Conservation (phyloP, 176 grass and related monocot species). For the Elaeis guineensis region DNA sequence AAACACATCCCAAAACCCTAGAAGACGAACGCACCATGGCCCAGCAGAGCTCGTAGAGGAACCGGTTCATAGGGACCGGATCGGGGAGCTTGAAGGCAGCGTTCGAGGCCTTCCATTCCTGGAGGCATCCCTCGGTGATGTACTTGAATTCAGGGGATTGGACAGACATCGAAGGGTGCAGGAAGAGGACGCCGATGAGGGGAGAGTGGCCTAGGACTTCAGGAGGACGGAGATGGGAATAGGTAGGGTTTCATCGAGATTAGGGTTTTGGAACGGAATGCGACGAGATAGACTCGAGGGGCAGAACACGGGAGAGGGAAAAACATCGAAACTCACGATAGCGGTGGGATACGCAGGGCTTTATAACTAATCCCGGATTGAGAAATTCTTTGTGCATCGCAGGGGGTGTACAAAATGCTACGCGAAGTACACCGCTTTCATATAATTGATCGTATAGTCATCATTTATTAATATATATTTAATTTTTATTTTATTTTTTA, state of each 20-base stretch:
- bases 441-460: too few species aligned
- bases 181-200: background rate
- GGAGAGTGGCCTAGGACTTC: background rate
- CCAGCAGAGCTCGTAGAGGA: constrained; percentile 99
- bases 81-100: constrained; percentile 46
- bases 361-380: too few species aligned
- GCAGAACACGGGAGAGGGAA: too few species aligned
- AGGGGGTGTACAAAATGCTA: too few species aligned
- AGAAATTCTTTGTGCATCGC: too few species aligned
- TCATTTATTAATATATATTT: too few species aligned
- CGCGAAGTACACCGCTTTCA: too few species aligned
- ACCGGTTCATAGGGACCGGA: constrained; percentile 82
- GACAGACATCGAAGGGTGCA: constrained; percentile 14
- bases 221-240: constrained; percentile 27
- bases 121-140: constrained; percentile 76
- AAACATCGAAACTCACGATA: too few species aligned
- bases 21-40: constrained; percentile 40
- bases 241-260: background rate
- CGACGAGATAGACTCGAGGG: too few species aligned
- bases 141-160: constrained; percentile 59
- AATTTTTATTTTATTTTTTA: too few species aligned
- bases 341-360: too few species aligned
- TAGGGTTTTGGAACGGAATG: too few species aligned
- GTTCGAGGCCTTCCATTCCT: constrained; percentile 74
- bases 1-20: background rate